phyloP scores from a whole-genome alignment of 73 alveolate species.

The Blepharisma stoltei region DNA sequence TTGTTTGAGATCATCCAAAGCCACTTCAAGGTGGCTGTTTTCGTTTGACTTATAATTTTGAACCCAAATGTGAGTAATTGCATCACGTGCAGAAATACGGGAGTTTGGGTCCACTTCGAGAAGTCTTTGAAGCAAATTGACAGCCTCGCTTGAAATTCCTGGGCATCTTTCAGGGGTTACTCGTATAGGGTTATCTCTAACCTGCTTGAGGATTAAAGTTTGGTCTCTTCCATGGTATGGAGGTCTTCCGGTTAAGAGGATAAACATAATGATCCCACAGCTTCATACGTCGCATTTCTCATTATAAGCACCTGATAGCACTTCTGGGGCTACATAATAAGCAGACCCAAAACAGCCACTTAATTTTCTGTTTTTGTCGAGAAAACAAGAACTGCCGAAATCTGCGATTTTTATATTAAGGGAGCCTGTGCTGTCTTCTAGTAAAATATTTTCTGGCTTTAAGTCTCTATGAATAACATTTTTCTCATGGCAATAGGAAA shows the following conservation, averaged over 20 bases:
- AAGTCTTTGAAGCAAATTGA: conserved; percentile 56
- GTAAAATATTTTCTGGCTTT: conserved; percentile 76
- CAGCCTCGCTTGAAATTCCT: conserved; percentile 62
- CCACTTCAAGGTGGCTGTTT: conserved; percentile 21
- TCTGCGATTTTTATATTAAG: conserved; percentile 52
- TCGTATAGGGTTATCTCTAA: conserved; percentile 30
- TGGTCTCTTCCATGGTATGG: conserved; percentile 65
- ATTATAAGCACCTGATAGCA: conserved; percentile 57
- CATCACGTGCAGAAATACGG: conserved; percentile 70
- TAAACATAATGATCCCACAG: conserved; percentile 61
- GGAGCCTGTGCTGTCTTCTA: conserved; percentile 41
- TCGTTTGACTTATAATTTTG: conserved; percentile 24
- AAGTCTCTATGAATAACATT: conserved; percentile 73
- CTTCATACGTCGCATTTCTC: conserved; percentile 72
- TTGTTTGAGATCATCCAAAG: conserved; percentile 28
- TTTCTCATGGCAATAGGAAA: conserved; percentile 71
- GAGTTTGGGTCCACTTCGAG: conserved; percentile 38
- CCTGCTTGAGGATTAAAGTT: conserved; percentile 38
- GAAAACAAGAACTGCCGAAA: conserved; percentile 70
- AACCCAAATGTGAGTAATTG: conserved; percentile 68
- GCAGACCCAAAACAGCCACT: conserved; percentile 69
- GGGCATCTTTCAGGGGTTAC: conserved; percentile 30
- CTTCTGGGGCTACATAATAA: conserved; percentile 84
- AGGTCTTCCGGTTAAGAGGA: conserved; percentile 62
- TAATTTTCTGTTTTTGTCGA: conserved; percentile 56